Base-by-base conservation (phyloP, 331 rosid genomes). In the Phaseolus coccineus region DNA sequence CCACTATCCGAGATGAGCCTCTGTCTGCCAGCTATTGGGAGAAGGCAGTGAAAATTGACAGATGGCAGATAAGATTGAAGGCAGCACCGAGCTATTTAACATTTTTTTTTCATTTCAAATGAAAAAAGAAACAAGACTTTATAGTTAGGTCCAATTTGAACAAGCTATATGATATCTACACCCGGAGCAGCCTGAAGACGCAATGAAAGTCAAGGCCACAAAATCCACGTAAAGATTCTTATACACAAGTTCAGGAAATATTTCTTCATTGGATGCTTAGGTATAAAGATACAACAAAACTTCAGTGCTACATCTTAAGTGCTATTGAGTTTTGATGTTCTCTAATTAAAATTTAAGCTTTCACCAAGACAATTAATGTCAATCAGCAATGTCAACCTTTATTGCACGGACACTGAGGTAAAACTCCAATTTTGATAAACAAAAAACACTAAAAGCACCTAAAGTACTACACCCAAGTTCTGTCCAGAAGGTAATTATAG, bases 21-120 rank as follows among this genome's bases (percentile, higher is more conserved):
- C 55, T 42, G 56, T 47, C 48, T 25, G 53, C 48, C 48, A 74
- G 80, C 22, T 46, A 56, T 30, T 31, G 55, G 70, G 40, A 53
- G 62, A 27, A 55, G 61, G 24, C 66, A 9, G 56, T 22, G 46
- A 75, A 74, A 67, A 73, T 55, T 68, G 57, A 80, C 24, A 52
- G 19, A 37, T 53, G 46, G 59, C 24, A 53, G 25, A 16, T 24
- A 28, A 15, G 48, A 73, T 39, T 50, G 39, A 28, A 50, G 58
- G n/a, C 27, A 40, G 57, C 48, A 78, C 27, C 79, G 40, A 40
- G 33, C 35, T 11, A 62, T 48, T 40, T 80, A 31, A 33, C 46
- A 8, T 67, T 42, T 42, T 42, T 2, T 57, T 47, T 16, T 37
- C 4, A 4, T 19, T 7, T 40, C 33, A 66, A 67, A 67, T 9